Evolutionary conservation across 345 rosid genomes (phyloP).

Genomic region (Arabidopsis thaliana): DNA sequence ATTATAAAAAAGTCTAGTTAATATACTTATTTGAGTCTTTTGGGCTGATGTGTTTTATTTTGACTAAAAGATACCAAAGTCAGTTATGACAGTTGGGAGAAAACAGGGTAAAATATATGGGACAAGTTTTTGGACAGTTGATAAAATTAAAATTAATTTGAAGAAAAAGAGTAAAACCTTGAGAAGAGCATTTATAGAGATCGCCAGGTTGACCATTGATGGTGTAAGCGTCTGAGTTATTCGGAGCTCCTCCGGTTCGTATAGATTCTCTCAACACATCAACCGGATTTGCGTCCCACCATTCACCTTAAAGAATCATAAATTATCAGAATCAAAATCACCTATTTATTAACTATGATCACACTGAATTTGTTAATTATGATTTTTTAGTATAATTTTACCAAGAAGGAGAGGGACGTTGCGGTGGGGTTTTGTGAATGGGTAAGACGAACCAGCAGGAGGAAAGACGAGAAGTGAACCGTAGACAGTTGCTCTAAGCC

Average conservation of each 20-base stretch:
- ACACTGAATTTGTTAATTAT: neutral
- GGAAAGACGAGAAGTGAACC: conserved; percentile 84
- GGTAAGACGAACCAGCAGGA: conserved; percentile 69
- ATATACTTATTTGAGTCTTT: neutral
- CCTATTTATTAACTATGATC: neutral
- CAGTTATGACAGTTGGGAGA: conserved; percentile 37
- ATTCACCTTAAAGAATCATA: conserved; percentile 65
- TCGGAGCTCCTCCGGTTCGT: conserved; percentile 79
- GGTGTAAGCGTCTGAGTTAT: conserved; percentile 81
- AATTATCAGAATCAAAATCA: conserved; percentile 21
- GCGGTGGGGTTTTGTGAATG: conserved; percentile 76
- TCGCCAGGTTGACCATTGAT: conserved; percentile 97
- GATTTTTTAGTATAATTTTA: conserved; percentile 32
- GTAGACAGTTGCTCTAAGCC: conserved; percentile 97
- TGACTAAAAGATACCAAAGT: conserved; percentile 16
- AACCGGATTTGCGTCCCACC: conserved; percentile 93
- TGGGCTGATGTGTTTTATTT: conserved; percentile 19
- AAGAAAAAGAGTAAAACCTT: conserved; percentile 53
- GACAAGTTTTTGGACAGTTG: neutral
- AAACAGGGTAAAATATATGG: neutral
- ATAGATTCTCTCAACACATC: conserved; percentile 76
- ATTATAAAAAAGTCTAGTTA: neutral
- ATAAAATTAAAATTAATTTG: neutral
- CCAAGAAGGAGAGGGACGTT: conserved; percentile 82
- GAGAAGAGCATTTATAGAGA: conserved; percentile 79